phyloP scores from a whole-genome alignment of 352 stramenopile species.

The Globisporangium nagaii region DNA sequence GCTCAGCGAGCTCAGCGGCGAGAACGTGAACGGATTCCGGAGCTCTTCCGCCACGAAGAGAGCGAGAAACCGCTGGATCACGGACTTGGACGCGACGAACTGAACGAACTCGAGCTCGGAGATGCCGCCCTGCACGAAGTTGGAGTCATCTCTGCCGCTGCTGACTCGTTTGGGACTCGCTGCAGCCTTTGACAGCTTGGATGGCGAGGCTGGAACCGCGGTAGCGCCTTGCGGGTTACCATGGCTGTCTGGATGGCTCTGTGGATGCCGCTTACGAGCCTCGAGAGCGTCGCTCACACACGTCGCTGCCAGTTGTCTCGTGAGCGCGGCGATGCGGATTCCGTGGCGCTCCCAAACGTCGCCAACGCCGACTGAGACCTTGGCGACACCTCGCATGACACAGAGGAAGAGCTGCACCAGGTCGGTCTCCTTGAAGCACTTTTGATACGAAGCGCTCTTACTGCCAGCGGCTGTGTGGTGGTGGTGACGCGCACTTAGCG shows the following conservation, averaged over 20 bases:
- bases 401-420: conserved; percentile 50
- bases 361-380: conserved; percentile 42
- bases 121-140: conserved; percentile 3
- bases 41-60: conserved; percentile 57
- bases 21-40: conserved; percentile 58
- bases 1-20: conserved; percentile 9
- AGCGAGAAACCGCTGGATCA: conserved; percentile 38
- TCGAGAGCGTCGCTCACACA: conserved; percentile 10
- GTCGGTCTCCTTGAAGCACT: conserved; percentile 49
- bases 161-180: neutral
- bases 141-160: neutral
- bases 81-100: conserved; percentile 29
- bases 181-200: neutral
- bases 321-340: conserved; percentile 13
- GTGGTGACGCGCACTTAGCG: conserved; percentile 14
- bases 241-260: neutral
- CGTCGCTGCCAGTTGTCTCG: conserved; percentile 16
- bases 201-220: neutral
- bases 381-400: conserved; percentile 42
- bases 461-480: conserved; percentile 15
- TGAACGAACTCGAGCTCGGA: conserved; percentile 21
- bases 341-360: conserved; percentile 30
- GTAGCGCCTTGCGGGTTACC: neutral
- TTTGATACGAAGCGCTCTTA: conserved; percentile 6
- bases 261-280: neutral